Percentiles rank a stretch among this genome's conserved stretches.
Evolutionary conservation across 179 eudicot species (phyloP).

Genomic region (Gypsophila paniculata): DNA sequence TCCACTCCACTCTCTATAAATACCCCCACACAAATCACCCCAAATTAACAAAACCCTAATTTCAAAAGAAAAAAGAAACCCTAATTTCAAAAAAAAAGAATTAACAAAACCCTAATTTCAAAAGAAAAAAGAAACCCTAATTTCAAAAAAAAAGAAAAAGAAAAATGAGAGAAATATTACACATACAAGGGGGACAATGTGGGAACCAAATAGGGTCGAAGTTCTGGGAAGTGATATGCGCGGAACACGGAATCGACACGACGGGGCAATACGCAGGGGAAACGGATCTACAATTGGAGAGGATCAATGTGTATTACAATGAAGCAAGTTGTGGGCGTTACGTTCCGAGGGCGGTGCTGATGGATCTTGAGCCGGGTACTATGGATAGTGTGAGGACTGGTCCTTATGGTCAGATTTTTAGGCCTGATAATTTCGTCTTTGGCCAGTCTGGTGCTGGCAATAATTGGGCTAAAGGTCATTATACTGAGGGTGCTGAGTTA

Average conservation of each 20-base stretch:
- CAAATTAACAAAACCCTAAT: too few species aligned
- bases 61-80: not conserved
- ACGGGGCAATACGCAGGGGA: slow-evolving; percentile 45
- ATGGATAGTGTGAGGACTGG: slow-evolving; percentile 48
- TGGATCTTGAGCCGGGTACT: slow-evolving; percentile 56
- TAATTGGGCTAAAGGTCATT: slow-evolving; percentile 59
- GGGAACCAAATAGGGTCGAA: slow-evolving; percentile 56
- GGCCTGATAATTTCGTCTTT: slow-evolving; percentile 52
- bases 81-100: not conserved
- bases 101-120: too few species aligned
- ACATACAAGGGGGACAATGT: slow-evolving; percentile 51
- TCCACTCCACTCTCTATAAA: too few species aligned
- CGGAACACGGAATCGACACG: slow-evolving; percentile 46
- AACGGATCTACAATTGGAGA: slow-evolving; percentile 35
- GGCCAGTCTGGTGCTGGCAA: slow-evolving; percentile 55
- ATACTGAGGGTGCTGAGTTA: slow-evolving; percentile 55
- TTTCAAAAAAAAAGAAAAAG: not conserved
- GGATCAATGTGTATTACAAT: slow-evolving; percentile 48
- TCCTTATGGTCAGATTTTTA: slow-evolving; percentile 44
- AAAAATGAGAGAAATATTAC: slow-evolving; percentile 54
- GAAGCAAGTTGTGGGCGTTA: slow-evolving; percentile 46
- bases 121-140: not conserved
- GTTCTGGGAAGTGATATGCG: slow-evolving; percentile 53
- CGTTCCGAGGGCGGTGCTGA: slow-evolving; percentile 50
- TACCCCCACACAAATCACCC: too few species aligned